Evolutionary conservation across 108 stramenopile species (phyloP).

Genomic region (Cyclotella choctawhatcheeana): DNA sequence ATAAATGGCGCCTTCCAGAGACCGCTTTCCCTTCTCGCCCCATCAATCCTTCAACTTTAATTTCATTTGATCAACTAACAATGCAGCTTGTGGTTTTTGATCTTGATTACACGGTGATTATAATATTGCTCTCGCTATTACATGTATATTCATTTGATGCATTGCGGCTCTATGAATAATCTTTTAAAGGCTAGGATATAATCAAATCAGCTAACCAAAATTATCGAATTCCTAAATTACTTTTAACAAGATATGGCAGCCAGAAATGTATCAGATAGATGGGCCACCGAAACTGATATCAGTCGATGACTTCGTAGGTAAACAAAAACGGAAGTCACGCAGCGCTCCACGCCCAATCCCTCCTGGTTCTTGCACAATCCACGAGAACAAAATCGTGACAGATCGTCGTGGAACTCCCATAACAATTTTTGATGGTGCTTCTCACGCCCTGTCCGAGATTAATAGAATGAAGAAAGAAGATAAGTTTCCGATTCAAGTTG

Average conservation of each 20-base stretch:
- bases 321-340: slow-evolving; percentile 33
- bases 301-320: slow-evolving; percentile 26
- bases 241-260: slow-evolving; percentile 1
- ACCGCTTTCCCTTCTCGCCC: background rate
- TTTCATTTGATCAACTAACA: background rate
- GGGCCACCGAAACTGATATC: slow-evolving; percentile 32
- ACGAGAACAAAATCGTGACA: slow-evolving; percentile 39
- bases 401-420: slow-evolving; percentile 36
- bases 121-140: background rate
- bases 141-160: too few species aligned
- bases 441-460: slow-evolving; percentile 66
- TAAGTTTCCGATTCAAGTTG: slow-evolving; percentile 40
- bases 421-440: slow-evolving; percentile 43
- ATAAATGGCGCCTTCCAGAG: too few species aligned
- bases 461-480: slow-evolving; percentile 50
- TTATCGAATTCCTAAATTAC: too few species aligned
- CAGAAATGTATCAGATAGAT: slow-evolving; percentile 35
- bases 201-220: too few species aligned
- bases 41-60: background rate
- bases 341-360: slow-evolving; percentile 10
- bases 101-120: slow-evolving; percentile 58
- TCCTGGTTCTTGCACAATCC: slow-evolving; percentile 18
- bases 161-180: too few species aligned
- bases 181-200: too few species aligned
- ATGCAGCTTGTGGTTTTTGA: slow-evolving; percentile 68